Base-by-base conservation (phyloP, 2,329 filamentous ascomycete genomes). In the Didymella lethalis region DNA sequence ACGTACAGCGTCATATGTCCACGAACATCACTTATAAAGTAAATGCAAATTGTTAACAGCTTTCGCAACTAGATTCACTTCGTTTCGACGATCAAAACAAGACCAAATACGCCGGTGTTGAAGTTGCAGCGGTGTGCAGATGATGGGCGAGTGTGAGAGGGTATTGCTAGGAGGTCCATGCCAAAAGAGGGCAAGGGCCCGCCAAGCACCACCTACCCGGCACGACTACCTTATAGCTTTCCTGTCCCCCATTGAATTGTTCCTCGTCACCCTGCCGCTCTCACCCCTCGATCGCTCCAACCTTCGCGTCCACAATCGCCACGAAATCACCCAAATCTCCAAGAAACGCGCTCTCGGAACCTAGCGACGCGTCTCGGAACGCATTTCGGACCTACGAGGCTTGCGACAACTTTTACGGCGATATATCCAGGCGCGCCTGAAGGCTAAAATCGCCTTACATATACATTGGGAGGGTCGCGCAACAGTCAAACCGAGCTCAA, bases 81-180 rank as follows among this genome's bases (percentile, higher is more conserved):
- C 46, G 40, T 44, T 58, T 47, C 34, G 76, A 75, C 79, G 87
- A 86, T 78, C 80, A 81, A 70, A 88, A 88, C 70, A 83, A 91
- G 88, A 85, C 85, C 83, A 88, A 87, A 82, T 84, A 90, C 77
- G 81, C 78, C 72, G 77, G 76, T 74, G 67, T 79, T 79, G 75
- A 68, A 66, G 62, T 64, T 67, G 64, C 64, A 64, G 67, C 54
- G 62, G 59, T 59, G 67, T 67, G 75, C 69, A 71, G 50, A 66
- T 70, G 67, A 54, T 62, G 48, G 54, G 47, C 56, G 63, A 70
- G 71, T 64, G 56, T 60, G 54, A 59, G 64, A 63, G 64, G 72
- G 69, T 68, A 61, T 60, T 64, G 65, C 65, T 63, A 64, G 66
- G 67, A 65, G 61, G 61, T 62, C 64, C 68, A 67, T 67, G 60